Evolutionary conservation across 2,329 filamentous ascomycete species (phyloP), one percentile per base, ranked within the genome.

Genomic region (Fusarium brachygibbosum): DNA sequence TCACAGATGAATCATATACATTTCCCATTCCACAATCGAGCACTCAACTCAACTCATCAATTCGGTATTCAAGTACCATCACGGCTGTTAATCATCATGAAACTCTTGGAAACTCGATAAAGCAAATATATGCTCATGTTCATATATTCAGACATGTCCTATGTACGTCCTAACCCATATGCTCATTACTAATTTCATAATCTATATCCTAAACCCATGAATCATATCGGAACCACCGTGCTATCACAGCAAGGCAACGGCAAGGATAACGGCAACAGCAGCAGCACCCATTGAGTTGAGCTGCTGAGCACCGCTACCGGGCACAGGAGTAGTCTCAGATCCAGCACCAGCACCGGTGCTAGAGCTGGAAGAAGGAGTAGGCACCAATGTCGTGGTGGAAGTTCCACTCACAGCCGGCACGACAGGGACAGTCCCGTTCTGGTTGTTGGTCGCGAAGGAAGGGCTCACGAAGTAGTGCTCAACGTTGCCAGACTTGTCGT

Each of bases 231-330:
- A n/a, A 6, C 3, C 0, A 21, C 5, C 12, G 11, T 32, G 6
- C 8, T 6, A 49, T 76, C 76, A 79, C 65, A 80, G 49, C 17
- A 76, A 69, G 50, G 72, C 73, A 49, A 68, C 73, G 28, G 76
- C 79, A 37, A 79, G 57, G 32, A 76, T 51, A 19, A 79, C 34
- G 10, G 77, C 78, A 6, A 76, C 67, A 6, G 69, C 76, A 12
- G 73, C 78, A 19, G 77, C 78, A 8, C 72, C 76, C 21, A 79
- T 55, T 1, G 76, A 76, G 70, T 76, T 76, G 48, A 79, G 68
- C 55, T 72, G 67, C 55, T 69, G 51, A 54, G 66, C 62, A n/a
- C 63, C 63, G 34, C 37, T 68, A 25, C 55, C 66, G 25, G 72
- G 67, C 29, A 58, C 54, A 35, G 63, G 58, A 14, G 64, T 58